Evolutionary conservation across 1,284 basidiomycete genomes (phyloP).

Genomic region (Rhodotorula glutinis): DNA sequence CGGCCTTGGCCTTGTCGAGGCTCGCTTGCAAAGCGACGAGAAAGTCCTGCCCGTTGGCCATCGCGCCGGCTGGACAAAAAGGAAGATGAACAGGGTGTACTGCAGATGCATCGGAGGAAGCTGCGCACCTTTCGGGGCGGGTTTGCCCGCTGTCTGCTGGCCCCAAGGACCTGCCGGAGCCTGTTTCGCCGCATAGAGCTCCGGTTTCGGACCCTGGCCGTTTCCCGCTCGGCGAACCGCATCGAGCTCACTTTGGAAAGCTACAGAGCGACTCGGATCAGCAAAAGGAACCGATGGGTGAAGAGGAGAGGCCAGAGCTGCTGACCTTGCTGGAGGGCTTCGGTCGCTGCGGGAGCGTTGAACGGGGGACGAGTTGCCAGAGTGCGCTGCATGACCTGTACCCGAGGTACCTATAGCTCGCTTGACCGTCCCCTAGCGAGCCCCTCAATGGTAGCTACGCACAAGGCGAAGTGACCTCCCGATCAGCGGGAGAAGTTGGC

Average conservation of each 20-base stretch:
- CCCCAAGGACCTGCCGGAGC: conserved; percentile 17
- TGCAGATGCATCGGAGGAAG: too few species aligned
- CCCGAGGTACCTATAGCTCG: not conserved
- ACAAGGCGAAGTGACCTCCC: too few species aligned
- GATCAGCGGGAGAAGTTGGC: not conserved
- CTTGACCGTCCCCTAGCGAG: too few species aligned
- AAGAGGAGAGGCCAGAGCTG: not conserved
- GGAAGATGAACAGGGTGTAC: too few species aligned
- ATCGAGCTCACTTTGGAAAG: conserved; percentile 21
- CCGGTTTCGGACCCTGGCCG: conserved; percentile 2
- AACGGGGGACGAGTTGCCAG: not conserved
- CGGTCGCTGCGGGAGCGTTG: not conserved
- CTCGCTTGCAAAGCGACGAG: conserved; percentile 6
- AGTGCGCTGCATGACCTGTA: conserved; percentile 4
- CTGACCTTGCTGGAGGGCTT: conserved; percentile 9
- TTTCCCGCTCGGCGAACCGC: conserved; percentile 9
- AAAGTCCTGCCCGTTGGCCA: conserved; percentile 25
- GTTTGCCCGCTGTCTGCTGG: not conserved
- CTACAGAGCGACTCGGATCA: not conserved
- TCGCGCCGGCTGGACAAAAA: conserved; percentile 13
- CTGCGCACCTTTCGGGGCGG: conserved; percentile 21
- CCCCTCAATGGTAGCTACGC: too few species aligned
- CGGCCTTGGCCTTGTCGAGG: conserved; percentile 11
- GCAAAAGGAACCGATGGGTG: not conserved
- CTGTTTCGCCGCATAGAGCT: conserved; percentile 13